Evolutionary conservation across 1,284 basidiomycete species (phyloP), one percentile per base, ranked within the genome.

Genomic region (Ceraceosorus guamensis): DNA sequence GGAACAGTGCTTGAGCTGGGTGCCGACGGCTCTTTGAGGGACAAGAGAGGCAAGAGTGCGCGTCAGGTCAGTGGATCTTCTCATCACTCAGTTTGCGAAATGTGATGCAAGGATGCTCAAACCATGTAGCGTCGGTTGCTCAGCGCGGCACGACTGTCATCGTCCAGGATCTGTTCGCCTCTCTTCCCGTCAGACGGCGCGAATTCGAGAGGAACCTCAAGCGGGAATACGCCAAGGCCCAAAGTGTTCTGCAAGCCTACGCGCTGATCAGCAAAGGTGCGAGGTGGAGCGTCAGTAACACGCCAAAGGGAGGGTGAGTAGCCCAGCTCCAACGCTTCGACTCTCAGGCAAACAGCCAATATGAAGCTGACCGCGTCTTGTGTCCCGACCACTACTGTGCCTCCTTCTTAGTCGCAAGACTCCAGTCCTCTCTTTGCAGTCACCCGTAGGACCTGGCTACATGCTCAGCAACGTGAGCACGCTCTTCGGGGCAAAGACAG

Each of bases 121-220:
- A 16, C 32, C 10, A 7, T n/a, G 14, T 8, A 48, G 18, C 48
- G 52, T 46, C 33, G 43, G 14, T 55, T 24, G 34, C 48, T 32
- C 58, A 95, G 87, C 82, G 87, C 55, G 95, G 95, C 1, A 97
- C 93, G 0, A 95, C 91, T 0, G 82, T 95, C 16, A 81, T 80
- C 0, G 78, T 97, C 2, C 80, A 82, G 0, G 83, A 84, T 8
- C 80, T 97, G 3, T 97, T 98, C 78, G 78, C 80, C 7, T 82
- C 86, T 0, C 81, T 96, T 0, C 91, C 95, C 0, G 95, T 99
- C 2, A 83, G 95, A 2, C 81, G 91, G 6, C 92, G 92, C 72
- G 93, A 97, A 71, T 83, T 97, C 48, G 86, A 91, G 70, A 83
- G 89, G 56, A 92, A 93, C 63, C 80, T 83, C 4, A 97, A 95